These are phyloP conservation scores for Annulohypoxylon maeteangense DNA, from an alignment of 495 filamentous ascomycete genomes.

Conservation along the genomic window DNA sequence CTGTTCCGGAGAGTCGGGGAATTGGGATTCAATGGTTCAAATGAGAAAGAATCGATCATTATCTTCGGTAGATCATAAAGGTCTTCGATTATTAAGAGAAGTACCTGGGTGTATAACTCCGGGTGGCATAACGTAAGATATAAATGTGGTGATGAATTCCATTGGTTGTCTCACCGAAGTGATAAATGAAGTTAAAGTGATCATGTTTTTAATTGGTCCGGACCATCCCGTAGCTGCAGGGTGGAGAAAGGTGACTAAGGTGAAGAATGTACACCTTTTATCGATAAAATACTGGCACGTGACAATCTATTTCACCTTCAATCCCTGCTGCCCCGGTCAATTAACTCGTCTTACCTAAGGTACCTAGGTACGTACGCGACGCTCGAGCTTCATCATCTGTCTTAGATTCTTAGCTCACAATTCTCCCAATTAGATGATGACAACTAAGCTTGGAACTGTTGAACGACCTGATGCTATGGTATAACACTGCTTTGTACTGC, in stretches of 20 bases:
- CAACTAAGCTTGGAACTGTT: neutral
- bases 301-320: neutral
- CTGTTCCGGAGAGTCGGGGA: neutral
- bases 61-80: neutral
- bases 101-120: neutral
- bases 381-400: conserved; percentile 17
- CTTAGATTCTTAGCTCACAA: conserved; percentile 2
- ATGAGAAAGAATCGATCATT: conserved; percentile 1
- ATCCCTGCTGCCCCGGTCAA: neutral
- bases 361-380: neutral
- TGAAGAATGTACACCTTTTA: conserved; percentile 14
- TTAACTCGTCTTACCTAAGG: neutral
- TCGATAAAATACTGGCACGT: conserved; percentile 20
- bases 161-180: conserved; percentile 8
- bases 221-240: conserved; percentile 18
- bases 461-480: conserved; percentile 20
- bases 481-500: conserved; percentile 3
- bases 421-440: conserved; percentile 1
- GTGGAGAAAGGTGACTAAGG: conserved; percentile 22
- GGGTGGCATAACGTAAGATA: neutral
- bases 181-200: conserved; percentile 19
- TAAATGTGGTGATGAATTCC: neutral
- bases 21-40: neutral
- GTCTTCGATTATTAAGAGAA: neutral
- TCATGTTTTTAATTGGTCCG: conserved; percentile 22